Percentiles rank a stretch among this genome's conserved stretches.
Conservation (phyloP, 257 asterid species). For the Nicotiana undulata region DNA sequence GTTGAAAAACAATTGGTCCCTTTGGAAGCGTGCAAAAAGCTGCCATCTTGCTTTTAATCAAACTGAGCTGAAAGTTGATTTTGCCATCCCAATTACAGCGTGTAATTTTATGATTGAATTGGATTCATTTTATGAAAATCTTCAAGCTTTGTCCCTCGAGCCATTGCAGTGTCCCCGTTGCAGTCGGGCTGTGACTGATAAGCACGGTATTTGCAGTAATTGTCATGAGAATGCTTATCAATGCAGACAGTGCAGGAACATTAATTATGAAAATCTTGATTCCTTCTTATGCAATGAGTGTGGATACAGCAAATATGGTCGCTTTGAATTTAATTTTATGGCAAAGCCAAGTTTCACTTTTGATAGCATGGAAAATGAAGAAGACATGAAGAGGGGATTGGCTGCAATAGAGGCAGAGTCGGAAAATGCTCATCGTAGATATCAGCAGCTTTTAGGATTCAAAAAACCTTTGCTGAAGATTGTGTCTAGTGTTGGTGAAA, state of each 20-base stretch:
- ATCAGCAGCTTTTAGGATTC: constrained; percentile 98
- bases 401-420: constrained; percentile 97
- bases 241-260: constrained; percentile 98
- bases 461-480: constrained; percentile 95
- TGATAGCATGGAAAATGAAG: constrained; percentile 99
- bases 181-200: constrained; percentile 96
- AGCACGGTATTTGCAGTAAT: constrained; percentile 89
- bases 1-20: constrained; percentile 91
- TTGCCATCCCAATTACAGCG: constrained; percentile 90
- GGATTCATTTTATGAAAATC: constrained; percentile 96
- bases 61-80: constrained; percentile 94
- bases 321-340: constrained; percentile 95
- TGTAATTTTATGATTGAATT: constrained; percentile 98
- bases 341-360: constrained; percentile 97
- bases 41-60: constrained; percentile 94
- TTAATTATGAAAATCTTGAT: constrained; percentile 95
- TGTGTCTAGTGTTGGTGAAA: constrained; percentile 97
- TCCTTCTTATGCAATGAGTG: constrained; percentile 97
- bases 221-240: constrained; percentile 99
- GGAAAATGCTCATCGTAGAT: constrained; percentile 94
- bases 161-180: constrained; percentile 99
- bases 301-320: constrained; percentile 98
- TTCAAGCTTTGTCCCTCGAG: constrained; percentile 96
- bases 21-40: constrained; percentile 98
- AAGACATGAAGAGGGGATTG: constrained; percentile 94